Evolutionary conservation across 768 basidiomycete species (phyloP), one percentile per base, ranked within the genome.

Genomic region (Leccinum variicolor): DNA sequence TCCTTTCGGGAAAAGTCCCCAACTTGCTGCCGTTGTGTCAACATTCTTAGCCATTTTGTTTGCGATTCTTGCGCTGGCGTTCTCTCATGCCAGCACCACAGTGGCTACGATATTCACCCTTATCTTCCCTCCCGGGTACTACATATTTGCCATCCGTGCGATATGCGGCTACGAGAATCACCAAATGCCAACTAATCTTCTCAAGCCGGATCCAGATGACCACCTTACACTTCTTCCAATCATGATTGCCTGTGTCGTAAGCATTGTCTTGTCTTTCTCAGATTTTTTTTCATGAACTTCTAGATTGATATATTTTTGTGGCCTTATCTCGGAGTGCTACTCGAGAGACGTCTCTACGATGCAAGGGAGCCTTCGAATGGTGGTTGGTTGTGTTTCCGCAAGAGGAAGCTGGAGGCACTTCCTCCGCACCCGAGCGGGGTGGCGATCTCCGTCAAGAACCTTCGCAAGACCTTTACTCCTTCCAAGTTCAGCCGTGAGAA

Each of bases 81-180:
- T 86, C 53, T 69, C 73, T 34, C 58, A 56, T 39, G 77, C 77
- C 1, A 64, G 70, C 1, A 79, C 77, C 1, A 79, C 70, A 3
- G 75, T 73, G 1, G 82, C 85, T 19, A 80, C 84, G 60, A 70
- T 90, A 25, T 87, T 88, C 65, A 81, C 86, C 2, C 66, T 91
- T 49, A 63, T 91, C 23, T 90, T 91, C 64, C 90, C 90, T 0
- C 88, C 90, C 2, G 81, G 82, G 11, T 91, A 85, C 70, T 92
- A 88, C 62, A 78, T 89, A 21, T 91, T 90, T 63, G 83, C 83
- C 7, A 81, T 84, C 9, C 80, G 86, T 47, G 82, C 83, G 1
- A 80, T 92, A 1, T 79, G 81, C 53, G 87, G 86, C 13, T 91
- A 80, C 63, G 89, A 92, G 71, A 81, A 79, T 53, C 75, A 84